A percentile compares a stretch with the other conserved stretches of the same genome.
These are phyloP conservation scores for Coemansia sp. DNA, from an alignment of 192 early-diverging fungal species.

Conservation along the genomic window DNA sequence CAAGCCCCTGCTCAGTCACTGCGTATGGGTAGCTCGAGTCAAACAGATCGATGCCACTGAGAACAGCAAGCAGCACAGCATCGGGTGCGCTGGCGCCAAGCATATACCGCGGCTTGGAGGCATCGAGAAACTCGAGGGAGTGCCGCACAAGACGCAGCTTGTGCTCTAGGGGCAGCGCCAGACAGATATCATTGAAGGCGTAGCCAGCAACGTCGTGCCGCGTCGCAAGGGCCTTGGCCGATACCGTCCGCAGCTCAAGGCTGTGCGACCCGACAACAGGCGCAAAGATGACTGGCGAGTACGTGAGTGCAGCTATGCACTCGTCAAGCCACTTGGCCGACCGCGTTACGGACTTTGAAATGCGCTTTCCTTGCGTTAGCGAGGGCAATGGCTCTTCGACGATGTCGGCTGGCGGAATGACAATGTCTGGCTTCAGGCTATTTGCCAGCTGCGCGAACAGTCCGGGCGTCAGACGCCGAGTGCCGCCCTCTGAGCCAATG, in stretches of 20 bases:
- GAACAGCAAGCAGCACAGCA: constrained; percentile 32
- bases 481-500: constrained; percentile 42
- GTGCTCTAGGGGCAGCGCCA: constrained; percentile 22
- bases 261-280: constrained; percentile 47
- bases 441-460: constrained; percentile 28
- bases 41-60: constrained; percentile 66
- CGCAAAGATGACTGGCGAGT: constrained; percentile 38
- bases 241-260: constrained; percentile 27
- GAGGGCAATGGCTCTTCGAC: constrained; percentile 37
- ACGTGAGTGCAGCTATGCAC: constrained; percentile 9
- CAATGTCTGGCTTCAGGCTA: constrained; percentile 33
- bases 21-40: constrained; percentile 65
- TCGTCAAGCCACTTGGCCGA: constrained; percentile 49
- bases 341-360: constrained; percentile 44
- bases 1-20: constrained; percentile 65
- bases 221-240: constrained; percentile 18
- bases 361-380: constrained; percentile 43
- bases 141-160: constrained; percentile 33
- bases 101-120: constrained; percentile 43
- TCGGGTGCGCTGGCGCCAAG: constrained; percentile 46
- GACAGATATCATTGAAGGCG: constrained; percentile 34
- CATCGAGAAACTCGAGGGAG: constrained; percentile 32
- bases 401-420: constrained; percentile 43
- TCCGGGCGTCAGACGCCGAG: constrained; percentile 24
- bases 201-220: constrained; percentile 29